Base-by-base conservation (phyloP, 1,284 basidiomycete genomes). In the Naganishia liquefaciens region DNA sequence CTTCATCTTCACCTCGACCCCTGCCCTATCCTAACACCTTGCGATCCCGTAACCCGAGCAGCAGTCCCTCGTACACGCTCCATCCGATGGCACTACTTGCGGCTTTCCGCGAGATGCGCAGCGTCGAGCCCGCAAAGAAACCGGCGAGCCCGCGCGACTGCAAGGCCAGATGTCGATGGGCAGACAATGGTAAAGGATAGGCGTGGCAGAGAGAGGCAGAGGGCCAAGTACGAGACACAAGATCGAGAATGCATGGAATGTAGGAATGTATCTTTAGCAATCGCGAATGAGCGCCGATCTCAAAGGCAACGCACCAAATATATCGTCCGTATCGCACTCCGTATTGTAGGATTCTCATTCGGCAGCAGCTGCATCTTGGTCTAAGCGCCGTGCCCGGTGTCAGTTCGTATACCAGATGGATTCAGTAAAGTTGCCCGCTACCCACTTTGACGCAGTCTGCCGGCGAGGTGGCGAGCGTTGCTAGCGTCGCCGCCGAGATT, bases 21-120 rank as follows among this genome's bases (percentile, higher is more conserved):
- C 33, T 37, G 17, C 50, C 37, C 33, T 54, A 57, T 11, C 44
- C 51, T 51, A 54, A 46, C 51, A 52, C 43, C 27, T 54, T 63
- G 28, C 50, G 44, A 63, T 66, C 69, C 17, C 62, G 63, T 72
- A 85, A 82, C 66, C 85, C 63, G 25, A 81, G 61, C 68, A 93
- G 80, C 47, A 91, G 76, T 37, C 86, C 89, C 77, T 95, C 93
- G 72, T 94, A 96, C 1, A 93, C 89, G 0, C 87, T 89, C 93
- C 93, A 97, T 0, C 88, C 91, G 67, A 97, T 92, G 0, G 88
- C 89, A 25, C 90, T 92, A 72, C 90, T 91, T n/a, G 91, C 80
- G 0, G 94, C 87, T 76, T 96, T 97, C 53, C 93, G 84, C 5
- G 88, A 87, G 72, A 95, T 84, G 11, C 93, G 85, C 46, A 97